Percentiles rank a stretch among this genome's conserved stretches.
phyloP scores from a whole-genome alignment of 2,329 filamentous ascomycete species.

The Chalaropsis thielavioides region DNA sequence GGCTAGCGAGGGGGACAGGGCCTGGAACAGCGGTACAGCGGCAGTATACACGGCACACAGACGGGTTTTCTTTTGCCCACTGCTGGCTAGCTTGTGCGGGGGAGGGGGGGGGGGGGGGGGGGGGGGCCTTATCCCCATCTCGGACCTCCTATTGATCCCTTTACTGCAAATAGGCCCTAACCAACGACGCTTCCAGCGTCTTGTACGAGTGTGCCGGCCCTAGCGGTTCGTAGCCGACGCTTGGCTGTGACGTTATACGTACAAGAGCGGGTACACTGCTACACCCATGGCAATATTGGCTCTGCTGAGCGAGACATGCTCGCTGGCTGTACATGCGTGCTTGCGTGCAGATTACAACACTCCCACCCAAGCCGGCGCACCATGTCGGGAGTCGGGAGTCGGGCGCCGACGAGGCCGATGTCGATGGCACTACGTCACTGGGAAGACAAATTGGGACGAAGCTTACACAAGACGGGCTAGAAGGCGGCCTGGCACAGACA shows the following conservation, averaged over 20 bases:
- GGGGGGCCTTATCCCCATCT: not conserved
- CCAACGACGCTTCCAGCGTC: not conserved
- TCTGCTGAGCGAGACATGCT: too few species aligned
- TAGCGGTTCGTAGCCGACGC: not conserved
- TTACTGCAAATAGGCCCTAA: not conserved
- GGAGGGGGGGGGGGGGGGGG: too few species aligned
- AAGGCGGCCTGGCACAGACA: not conserved
- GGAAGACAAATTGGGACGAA: not conserved
- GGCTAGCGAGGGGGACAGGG: too few species aligned
- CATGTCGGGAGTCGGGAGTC: not conserved
- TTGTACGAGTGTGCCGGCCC: not conserved
- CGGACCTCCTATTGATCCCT: constrained; percentile 3
- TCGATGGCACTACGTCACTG: not conserved
- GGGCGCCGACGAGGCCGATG: not conserved
- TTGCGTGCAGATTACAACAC: too few species aligned
- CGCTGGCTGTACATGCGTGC: too few species aligned
- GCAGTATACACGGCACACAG: too few species aligned
- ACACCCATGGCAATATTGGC: not conserved
- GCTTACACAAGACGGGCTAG: not conserved
- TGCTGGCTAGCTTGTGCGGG: too few species aligned
- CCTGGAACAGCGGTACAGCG: too few species aligned
- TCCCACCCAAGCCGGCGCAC: not conserved
- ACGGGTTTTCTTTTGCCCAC: not conserved
- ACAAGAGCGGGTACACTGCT: not conserved
- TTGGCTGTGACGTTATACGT: not conserved